Base-by-base conservation (phyloP, 768 basidiomycete genomes). In the Postia placenta region DNA sequence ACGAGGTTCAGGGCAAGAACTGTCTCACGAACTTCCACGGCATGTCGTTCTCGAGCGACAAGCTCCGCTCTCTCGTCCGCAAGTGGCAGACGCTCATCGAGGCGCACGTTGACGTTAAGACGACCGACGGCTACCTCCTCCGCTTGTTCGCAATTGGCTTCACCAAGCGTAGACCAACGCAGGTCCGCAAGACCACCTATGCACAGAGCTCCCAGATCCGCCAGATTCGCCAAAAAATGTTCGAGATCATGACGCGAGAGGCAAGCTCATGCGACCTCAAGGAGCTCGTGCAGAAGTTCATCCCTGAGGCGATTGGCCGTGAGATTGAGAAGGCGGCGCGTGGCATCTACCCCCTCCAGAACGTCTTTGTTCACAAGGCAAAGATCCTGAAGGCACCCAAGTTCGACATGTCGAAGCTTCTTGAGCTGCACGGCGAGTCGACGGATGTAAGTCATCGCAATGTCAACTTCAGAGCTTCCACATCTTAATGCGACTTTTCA, bases 21-120 rank as follows among this genome's bases (percentile, higher is more conserved):
- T 96, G 93, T 79, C 80, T 98, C 48, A 98, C 96, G 69, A 95
- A 94, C 74, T 99, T 99, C 90, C 89, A 95, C 72, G 96, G 96
- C 69, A 98, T 99, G 95, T 92, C 95, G 76, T 97, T 99, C 76
- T 98, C 96, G 54, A 96, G 95, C 51, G 96, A 99, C 84, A 98
- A 98, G 74, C 86, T 98, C 58, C 93, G 96, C 49, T 98, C 96
- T 44, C 93, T 99, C 65, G 96, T 99, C 61, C 91, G 95, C 70
- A 99, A 98, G 75, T 99, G 96, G 96, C 96, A 98, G 74, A 84
- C 95, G 17, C 87, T 98, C 65, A 94, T 99, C 63, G 96, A 98
- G 74, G 96, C 96, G 33, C 90, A 93, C 69, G 89, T 97, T 67
- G 96, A 99, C 66, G 93, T 99, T 62, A 93, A 93, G 77, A 99